Evolutionary conservation across 2,329 filamentous ascomycete species (phyloP).

Genomic region (Rutstroemia sp.): DNA sequence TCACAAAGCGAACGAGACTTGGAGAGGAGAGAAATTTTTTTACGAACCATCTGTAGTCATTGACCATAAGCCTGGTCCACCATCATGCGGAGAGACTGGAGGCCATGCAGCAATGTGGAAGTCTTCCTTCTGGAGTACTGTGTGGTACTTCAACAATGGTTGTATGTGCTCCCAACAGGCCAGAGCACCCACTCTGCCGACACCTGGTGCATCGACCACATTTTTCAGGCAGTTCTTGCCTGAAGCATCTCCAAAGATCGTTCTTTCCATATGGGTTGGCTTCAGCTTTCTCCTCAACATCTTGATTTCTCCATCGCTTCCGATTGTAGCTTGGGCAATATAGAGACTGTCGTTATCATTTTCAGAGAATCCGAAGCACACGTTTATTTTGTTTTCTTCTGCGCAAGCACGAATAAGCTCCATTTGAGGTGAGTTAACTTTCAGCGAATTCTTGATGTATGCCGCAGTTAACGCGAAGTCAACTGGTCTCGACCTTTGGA

Average conservation of each 20-base stretch:
- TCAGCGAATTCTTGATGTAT: slow-evolving; percentile 26
- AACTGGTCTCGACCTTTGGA: not conserved
- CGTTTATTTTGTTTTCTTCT: slow-evolving; percentile 37
- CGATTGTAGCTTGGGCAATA: slow-evolving; percentile 44
- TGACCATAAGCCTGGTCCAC: slow-evolving; percentile 20
- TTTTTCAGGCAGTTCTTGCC: slow-evolving; percentile 43
- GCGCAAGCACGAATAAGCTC: slow-evolving; percentile 36
- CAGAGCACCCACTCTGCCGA: slow-evolving; percentile 43
- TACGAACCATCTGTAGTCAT: slow-evolving; percentile 23
- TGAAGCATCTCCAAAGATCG: slow-evolving; percentile 46
- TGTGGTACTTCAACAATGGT: slow-evolving; percentile 44
- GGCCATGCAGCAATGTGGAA: slow-evolving; percentile 50
- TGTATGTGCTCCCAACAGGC: slow-evolving; percentile 47
- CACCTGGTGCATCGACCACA: slow-evolving; percentile 39
- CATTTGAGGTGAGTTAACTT: slow-evolving; percentile 36
- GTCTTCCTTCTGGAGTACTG: slow-evolving; percentile 40
- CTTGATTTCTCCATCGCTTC: slow-evolving; percentile 33
- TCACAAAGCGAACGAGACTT: not conserved
- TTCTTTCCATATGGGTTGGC: slow-evolving; percentile 37
- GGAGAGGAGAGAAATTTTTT: slow-evolving; percentile 13
- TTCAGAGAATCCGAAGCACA: slow-evolving; percentile 41
- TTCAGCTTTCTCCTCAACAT: slow-evolving; percentile 39
- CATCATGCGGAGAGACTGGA: slow-evolving; percentile 42
- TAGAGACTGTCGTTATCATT: slow-evolving; percentile 37
- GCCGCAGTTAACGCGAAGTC: not conserved